These are phyloP conservation scores for Aspergillus brunneoviolaceus DNA, from an alignment of 2,329 filamentous ascomycete genomes.

Conservation along the genomic window DNA sequence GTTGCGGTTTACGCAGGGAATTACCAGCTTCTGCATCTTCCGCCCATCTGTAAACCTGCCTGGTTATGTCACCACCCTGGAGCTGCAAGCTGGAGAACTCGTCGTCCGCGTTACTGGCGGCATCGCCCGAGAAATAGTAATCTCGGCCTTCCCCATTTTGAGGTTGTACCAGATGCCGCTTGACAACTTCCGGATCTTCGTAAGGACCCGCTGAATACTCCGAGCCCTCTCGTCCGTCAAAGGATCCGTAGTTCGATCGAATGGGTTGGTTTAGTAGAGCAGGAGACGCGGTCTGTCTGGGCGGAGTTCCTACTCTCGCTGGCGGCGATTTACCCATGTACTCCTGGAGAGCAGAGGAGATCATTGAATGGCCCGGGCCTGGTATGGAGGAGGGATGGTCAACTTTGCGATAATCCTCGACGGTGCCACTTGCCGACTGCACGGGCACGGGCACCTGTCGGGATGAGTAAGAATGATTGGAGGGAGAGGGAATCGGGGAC, in stretches of 20 bases:
- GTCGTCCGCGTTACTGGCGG: conserved; percentile 58
- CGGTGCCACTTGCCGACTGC: conserved; percentile 48
- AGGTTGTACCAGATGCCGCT: conserved; percentile 81
- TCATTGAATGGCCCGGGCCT: conserved; percentile 80
- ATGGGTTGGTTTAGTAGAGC: conserved; percentile 52
- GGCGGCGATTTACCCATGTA: conserved; percentile 59
- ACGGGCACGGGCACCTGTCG: conserved; percentile 46
- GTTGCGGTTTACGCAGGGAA: conserved; percentile 59
- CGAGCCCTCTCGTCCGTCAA: conserved; percentile 59
- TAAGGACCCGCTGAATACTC: conserved; percentile 58
- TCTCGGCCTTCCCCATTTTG: conserved; percentile 41
- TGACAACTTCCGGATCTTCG: conserved; percentile 90
- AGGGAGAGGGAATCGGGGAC: conserved; percentile 54
- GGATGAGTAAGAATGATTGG: conserved; percentile 30
- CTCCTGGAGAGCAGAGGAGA: conserved; percentile 81
- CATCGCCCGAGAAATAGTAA: conserved; percentile 32
- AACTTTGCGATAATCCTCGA: conserved; percentile 63
- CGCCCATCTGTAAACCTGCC: conserved; percentile 95
- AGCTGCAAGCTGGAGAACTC: conserved; percentile 92
- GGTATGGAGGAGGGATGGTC: conserved; percentile 60
- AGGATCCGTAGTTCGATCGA: conserved; percentile 79
- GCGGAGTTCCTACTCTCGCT: conserved; percentile 45
- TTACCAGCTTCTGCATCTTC: conserved; percentile 75
- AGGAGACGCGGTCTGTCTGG: conserved; percentile 59
- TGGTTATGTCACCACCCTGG: conserved; percentile 91